Percentiles rank a stretch among this genome's conserved stretches.
Evolutionary conservation across 169 alveolate genomes (phyloP).

Genomic region (Plasmodium gaboni): DNA sequence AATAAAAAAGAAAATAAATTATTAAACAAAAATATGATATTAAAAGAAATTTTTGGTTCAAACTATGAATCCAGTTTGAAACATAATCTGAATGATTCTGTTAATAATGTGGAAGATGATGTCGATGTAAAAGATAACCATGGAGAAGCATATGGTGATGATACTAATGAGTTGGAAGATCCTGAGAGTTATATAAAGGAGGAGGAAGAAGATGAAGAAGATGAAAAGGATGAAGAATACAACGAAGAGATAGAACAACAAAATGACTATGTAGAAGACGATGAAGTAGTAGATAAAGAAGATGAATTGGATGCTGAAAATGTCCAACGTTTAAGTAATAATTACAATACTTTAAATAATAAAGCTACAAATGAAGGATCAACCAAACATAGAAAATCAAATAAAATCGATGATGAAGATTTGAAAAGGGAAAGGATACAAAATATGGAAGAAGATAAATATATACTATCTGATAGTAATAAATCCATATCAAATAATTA

Average conservation of each 20-base stretch:
- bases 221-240: not conserved
- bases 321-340: not conserved
- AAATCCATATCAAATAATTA: constrained; percentile 20
- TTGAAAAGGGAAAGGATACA: not conserved
- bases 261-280: not conserved
- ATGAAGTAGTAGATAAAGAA: not conserved
- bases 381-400: not conserved
- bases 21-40: constrained; percentile 71
- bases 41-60: constrained; percentile 75
- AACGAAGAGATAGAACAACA: constrained; percentile 3
- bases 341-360: not conserved
- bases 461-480: not conserved
- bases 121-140: not conserved
- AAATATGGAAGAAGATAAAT: constrained; percentile 2
- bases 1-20: constrained; percentile 38
- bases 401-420: not conserved
- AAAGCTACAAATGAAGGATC: not conserved
- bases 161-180: constrained; percentile 3
- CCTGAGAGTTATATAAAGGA: not conserved
- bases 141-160: constrained; percentile 4
- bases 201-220: constrained; percentile 14
- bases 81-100: constrained; percentile 52
- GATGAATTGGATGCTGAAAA: constrained; percentile 1
- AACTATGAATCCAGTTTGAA: constrained; percentile 74
- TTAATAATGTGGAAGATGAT: constrained; percentile 20